Evolutionary conservation across 2,329 filamentous ascomycete species (phyloP), one percentile per base, ranked within the genome.

Genomic region (Alternaria postmessia): DNA sequence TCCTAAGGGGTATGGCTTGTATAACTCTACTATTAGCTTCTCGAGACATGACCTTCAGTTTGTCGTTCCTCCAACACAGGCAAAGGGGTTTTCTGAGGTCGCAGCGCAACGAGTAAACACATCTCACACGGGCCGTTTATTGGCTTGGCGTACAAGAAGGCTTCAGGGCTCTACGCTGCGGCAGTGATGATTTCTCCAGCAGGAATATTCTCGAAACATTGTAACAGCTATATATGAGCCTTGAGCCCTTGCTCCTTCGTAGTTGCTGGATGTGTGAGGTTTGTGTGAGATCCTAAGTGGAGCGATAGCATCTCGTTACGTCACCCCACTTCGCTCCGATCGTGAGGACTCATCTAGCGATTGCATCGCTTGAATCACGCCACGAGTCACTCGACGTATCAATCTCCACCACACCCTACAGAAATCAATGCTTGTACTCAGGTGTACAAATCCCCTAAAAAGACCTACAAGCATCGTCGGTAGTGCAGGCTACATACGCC

Each of bases 321-420:
- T 72, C 68, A 72, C 66, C 68, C 66, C 69, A 66, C 69, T 62
- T 67, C 55, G 54, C 59, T 59, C 51, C 56, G 63, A 70, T 70
- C 69, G 63, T 49, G 59, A 59, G 54, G 61, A 62, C 56, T 62
- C 59, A 63, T 57, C 41, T 38, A 51, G 38, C 51, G 28, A 20
- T 47, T 54, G 48, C 22, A 32, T 30, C 43, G 43, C 43, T 34
- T 55, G 41, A 26, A 54, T 68, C 67, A 67, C 67, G 44, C 61
- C 57, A 67, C 61, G 30, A 34, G 30, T 38, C 51, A 46, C 47
- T 47, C 51, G 36, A 46, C 48, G 14, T 48, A 42, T 22, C 20
- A 26, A 24, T 3, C 36, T 22, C 44, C 18, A 44, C 34, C 46
- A 47, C 14, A 39, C 12, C 26, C 16, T 24, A 12, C n/a, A 34